Evolutionary conservation across 1,139 yeast species (phyloP).

Genomic region (Suhomyces taliae): DNA sequence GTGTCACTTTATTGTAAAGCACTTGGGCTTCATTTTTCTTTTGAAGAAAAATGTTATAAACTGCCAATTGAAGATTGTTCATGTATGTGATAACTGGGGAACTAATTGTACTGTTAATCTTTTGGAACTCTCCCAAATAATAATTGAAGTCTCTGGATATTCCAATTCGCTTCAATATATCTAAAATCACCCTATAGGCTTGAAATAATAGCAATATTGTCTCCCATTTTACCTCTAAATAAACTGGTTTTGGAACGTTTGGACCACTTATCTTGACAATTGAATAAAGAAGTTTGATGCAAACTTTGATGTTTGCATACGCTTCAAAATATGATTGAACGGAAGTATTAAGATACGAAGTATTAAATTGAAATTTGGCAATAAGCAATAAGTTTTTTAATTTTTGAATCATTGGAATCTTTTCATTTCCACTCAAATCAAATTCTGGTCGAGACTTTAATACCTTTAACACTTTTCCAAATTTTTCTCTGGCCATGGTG

Average conservation of each 20-base stretch:
- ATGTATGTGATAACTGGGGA: constrained; percentile 31
- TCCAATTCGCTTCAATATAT: constrained; percentile 46
- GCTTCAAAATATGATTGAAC: constrained; percentile 23
- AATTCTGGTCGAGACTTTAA: constrained; percentile 32
- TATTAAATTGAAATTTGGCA: constrained; percentile 34
- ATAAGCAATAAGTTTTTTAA: constrained; percentile 35
- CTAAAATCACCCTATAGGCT: constrained; percentile 37
- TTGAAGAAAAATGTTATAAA: constrained; percentile 16
- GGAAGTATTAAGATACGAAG: constrained; percentile 23
- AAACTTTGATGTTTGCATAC: constrained; percentile 32
- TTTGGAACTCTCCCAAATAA: constrained; percentile 48
- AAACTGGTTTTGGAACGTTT: constrained; percentile 21
- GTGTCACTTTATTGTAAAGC: background rate
- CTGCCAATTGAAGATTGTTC: constrained; percentile 21
- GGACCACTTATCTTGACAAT: constrained; percentile 36
- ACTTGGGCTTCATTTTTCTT: constrained; percentile 9
- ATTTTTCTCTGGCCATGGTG: constrained; percentile 22
- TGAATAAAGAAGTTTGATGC: constrained; percentile 44
- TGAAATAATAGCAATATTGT: constrained; percentile 32
- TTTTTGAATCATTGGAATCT: constrained; percentile 24
- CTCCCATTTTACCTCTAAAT: constrained; percentile 32
- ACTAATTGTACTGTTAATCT: constrained; percentile 28
- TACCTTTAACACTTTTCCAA: constrained; percentile 23
- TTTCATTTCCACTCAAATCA: constrained; percentile 18
- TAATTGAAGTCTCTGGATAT: constrained; percentile 53